These are phyloP conservation scores for Phlyctochytrium bullatum DNA, from an alignment of 192 early-diverging fungal species.

Conservation along the genomic window DNA sequence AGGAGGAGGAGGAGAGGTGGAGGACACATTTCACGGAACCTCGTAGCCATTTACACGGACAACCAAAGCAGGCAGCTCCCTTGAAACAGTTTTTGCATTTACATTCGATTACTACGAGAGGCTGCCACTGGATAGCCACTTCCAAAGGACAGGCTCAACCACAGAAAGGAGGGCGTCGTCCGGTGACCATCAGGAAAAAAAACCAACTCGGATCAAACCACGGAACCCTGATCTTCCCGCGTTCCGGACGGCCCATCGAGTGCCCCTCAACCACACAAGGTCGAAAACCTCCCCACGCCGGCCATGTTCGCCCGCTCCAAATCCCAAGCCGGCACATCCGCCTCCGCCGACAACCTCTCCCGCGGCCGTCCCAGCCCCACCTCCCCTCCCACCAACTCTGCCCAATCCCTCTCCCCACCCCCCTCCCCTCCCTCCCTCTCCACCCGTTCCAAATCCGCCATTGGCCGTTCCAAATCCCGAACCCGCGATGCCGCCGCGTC, in stretches of 20 bases:
- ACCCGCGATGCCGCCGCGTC: neutral
- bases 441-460: neutral
- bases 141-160: too few species aligned
- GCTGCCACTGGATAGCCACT: too few species aligned
- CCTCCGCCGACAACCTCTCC: neutral
- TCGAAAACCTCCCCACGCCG: neutral
- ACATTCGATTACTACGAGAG: too few species aligned
- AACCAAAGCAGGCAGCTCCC: too few species aligned
- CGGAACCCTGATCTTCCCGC: neutral
- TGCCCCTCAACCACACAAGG: neutral
- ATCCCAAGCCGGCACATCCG: neutral
- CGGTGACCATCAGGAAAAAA: too few species aligned
- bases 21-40: too few species aligned
- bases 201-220: neutral
- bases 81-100: too few species aligned
- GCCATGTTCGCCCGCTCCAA: slow-evolving; percentile 1
- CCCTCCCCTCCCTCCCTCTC: neutral
- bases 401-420: neutral
- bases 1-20: too few species aligned
- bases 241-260: neutral
- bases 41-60: too few species aligned
- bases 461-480: neutral
- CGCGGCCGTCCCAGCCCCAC: neutral
- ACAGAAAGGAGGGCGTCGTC: too few species aligned
- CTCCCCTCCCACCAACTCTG: neutral